phyloP scores from a whole-genome alignment of 2,329 filamentous ascomycete species.

The Madurella mycetomatis region DNA sequence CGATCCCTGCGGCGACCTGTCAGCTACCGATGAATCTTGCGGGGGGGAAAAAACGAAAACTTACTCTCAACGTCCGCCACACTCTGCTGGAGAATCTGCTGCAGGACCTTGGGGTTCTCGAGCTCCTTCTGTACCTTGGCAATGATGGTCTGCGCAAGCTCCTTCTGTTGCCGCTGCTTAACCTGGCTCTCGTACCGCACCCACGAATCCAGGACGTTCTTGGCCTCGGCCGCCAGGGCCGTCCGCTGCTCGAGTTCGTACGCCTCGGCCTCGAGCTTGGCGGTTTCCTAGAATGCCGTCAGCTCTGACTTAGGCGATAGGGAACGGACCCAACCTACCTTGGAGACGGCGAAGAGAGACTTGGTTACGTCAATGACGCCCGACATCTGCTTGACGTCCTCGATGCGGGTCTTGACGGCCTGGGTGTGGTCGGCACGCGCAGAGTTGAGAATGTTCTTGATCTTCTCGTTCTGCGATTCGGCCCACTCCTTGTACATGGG shows the following conservation, averaged over 20 bases:
- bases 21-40: slow-evolving; percentile 32
- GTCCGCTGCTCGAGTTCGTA: slow-evolving; percentile 98
- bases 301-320: neutral
- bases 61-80: slow-evolving; percentile 93
- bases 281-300: slow-evolving; percentile 69
- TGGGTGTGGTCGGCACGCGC: slow-evolving; percentile 91
- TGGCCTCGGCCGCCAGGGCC: slow-evolving; percentile 86
- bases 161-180: slow-evolving; percentile 96
- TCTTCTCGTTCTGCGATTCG: slow-evolving; percentile 80
- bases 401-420: slow-evolving; percentile 91
- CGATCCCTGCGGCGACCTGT: slow-evolving; percentile 47
- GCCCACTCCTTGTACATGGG: slow-evolving; percentile 93
- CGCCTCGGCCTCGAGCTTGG: slow-evolving; percentile 88
- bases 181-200: slow-evolving; percentile 98
- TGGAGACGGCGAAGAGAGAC: slow-evolving; percentile 94
- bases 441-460: slow-evolving; percentile 90
- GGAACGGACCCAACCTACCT: slow-evolving; percentile 55
- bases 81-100: slow-evolving; percentile 97
- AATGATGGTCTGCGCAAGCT: slow-evolving; percentile 89
- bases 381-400: slow-evolving; percentile 89
- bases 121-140: slow-evolving; percentile 98
- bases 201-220: slow-evolving; percentile 95
- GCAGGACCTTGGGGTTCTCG: slow-evolving; percentile 92
- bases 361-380: slow-evolving; percentile 96
- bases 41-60: slow-evolving; percentile 18